Conservation (phyloP, 371 early-diverging fungal genomes). For the Lichtheimia corymbifera region DNA sequence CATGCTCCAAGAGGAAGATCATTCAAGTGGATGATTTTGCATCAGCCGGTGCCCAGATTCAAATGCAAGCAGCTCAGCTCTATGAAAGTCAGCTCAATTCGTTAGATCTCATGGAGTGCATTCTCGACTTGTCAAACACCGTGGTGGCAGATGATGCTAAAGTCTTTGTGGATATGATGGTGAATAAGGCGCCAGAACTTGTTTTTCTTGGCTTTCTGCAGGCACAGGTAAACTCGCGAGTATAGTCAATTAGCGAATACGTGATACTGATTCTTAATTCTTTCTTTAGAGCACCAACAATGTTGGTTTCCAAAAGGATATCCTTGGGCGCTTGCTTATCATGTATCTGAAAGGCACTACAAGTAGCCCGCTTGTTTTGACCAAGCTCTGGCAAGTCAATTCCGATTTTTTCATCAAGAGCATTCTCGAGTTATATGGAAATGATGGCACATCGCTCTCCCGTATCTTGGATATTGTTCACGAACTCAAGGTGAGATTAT, state of each 20-base stretch:
- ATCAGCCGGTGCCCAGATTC: conserved; percentile 46
- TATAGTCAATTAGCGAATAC: too few relatives aligned
- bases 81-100: conserved; percentile 72
- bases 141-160: conserved; percentile 66
- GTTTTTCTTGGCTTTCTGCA: conserved; percentile 78
- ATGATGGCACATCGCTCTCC: conserved; percentile 71
- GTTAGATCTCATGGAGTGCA: conserved; percentile 72
- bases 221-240: conserved; percentile 41
- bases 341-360: conserved; percentile 72
- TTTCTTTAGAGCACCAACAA: neutral
- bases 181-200: conserved; percentile 75
- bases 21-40: conserved; percentile 59
- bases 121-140: conserved; percentile 66
- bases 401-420: conserved; percentile 63
- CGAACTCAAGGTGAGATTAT: conserved; percentile 69
- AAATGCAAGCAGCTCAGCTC: conserved; percentile 52
- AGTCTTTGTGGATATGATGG: conserved; percentile 63
- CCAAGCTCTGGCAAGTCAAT: conserved; percentile 74
- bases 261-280: neutral
- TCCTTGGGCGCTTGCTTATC: conserved; percentile 65
- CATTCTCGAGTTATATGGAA: conserved; percentile 72
- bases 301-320: conserved; percentile 62
- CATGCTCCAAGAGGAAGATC: conserved; percentile 50
- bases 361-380: conserved; percentile 70
- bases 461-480: conserved; percentile 83